Base-by-base conservation (phyloP, 148 eudicot species). In the Euryodendron excelsum region DNA sequence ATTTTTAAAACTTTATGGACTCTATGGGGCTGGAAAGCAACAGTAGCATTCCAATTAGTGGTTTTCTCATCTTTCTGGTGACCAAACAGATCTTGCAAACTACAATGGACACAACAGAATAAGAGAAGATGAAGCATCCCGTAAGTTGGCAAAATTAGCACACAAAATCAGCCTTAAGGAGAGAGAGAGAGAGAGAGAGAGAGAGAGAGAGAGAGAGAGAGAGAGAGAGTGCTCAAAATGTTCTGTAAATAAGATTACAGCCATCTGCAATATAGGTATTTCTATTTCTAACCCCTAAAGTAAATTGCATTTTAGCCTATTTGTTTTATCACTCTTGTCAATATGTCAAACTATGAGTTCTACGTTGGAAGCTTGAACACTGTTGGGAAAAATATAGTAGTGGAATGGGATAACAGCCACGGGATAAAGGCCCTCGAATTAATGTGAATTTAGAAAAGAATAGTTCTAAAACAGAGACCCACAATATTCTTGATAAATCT, bases 201-300 rank as follows among this genome's bases (percentile, higher is more conserved):
- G 4, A n/a, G 77, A 74, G 77, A 59, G 53, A 41, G 48, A 73
- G 37, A 55, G 23, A 45, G 64, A 71, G 74, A 71, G 34, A 25
- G 13, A 23, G 62, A 71, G 74, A 48, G 21, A 25, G 4, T 10
- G 62, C 17, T 18, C 23, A 13, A 50, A 8, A 74, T 15, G 53
- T 41, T 59, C 53, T 9, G 77, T 12, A 58, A 73, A 55, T 11
- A 45, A 14, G 8, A 25, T 8, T n/a, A 25, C 66, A 13, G 3
- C 68, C 0, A 44, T 60, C 56, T 69, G 23, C 56, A 44, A 15
- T 28, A n/a, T n/a, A n/a, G n/a, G n/a, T n/a, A n/a, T 30, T 67
- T 39, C 21, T 27, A 45, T 5, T 28, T 69, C 11, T 7, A 47
- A 47, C 33, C 56, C 52, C 50, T 68, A 20, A 68, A 21, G 72